Evolutionary conservation across 139 green algal genomes (phyloP), one percentile per base, ranked within the genome.

Genomic region (Tetradesmus obliquus): DNA sequence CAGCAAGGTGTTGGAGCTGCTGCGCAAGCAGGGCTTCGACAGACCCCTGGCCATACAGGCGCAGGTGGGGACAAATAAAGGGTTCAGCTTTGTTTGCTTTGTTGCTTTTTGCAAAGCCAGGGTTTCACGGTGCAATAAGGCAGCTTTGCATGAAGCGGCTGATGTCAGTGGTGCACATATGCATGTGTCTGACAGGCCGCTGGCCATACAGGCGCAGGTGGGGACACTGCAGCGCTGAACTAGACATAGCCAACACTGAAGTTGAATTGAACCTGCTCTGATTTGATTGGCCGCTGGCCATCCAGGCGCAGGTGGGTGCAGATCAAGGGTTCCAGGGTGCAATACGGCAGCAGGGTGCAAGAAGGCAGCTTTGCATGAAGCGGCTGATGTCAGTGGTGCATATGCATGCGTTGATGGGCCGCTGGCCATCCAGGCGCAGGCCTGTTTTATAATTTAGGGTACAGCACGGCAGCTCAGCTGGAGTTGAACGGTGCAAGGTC

Each of bases 1-100:
- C 90, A 88, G 62, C 58, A 93, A 95, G 22, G 83, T 99, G 51
- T 90, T 99, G 32, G 97, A 99, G 1, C 66, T 97, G 3, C 92
- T 99, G 55, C 92, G 91, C 12, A 97, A 97, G 84, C 76, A 66
- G 8, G 97, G 94, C 71, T 99, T 98, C 87, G 95, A 98, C 17
- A 90, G 86, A 17, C 98, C 98, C 1, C 97, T 99, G 93, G 95
- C 98, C 22, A 99, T 99, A 83, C 98, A 99, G 94, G 82, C 91
- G 13, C 81, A 92, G 88, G 88, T 87, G 69, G 15, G 83, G 45
- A n/a, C 32, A 9, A 20, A 82, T 20, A 0, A 45, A 45, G 32
- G 32, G 32, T 45, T 45, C 32, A 45, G 32, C 32, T 45, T 45
- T 45, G 32, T 45, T 45, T 45, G 32, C 32, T 45, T 45, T 45